These are phyloP conservation scores for Maudiozyma humilis DNA, from an alignment of 1,139 yeast genomes.

Conservation along the genomic window DNA sequence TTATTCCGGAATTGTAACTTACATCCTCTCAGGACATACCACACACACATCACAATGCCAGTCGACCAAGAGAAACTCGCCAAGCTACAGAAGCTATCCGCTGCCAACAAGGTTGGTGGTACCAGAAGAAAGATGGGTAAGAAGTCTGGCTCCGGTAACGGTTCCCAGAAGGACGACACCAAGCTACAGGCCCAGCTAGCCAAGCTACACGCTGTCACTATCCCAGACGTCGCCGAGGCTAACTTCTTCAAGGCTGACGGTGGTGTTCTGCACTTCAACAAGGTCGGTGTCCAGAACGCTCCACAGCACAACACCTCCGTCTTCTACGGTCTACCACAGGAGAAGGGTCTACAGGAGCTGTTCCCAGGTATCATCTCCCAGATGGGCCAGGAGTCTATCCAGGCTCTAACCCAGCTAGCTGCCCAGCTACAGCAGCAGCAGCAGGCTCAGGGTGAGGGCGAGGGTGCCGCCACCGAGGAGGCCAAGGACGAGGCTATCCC, in stretches of 20 bases:
- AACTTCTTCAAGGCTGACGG: slow-evolving; percentile 97
- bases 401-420: slow-evolving; percentile 83
- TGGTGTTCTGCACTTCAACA: slow-evolving; percentile 89
- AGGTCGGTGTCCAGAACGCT: slow-evolving; percentile 93
- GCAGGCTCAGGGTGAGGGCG: slow-evolving; percentile 28
- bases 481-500: slow-evolving; percentile 65
- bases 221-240: slow-evolving; percentile 92
- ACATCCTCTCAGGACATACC: background rate
- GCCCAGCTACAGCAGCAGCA: slow-evolving; percentile 59
- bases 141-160: slow-evolving; percentile 35
- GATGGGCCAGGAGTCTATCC: slow-evolving; percentile 93
- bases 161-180: slow-evolving; percentile 65
- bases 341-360: slow-evolving; percentile 86
- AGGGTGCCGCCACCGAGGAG: slow-evolving; percentile 26
- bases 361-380: slow-evolving; percentile 94
- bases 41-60: slow-evolving; percentile 43
- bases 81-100: slow-evolving; percentile 66
- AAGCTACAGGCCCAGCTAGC: slow-evolving; percentile 86
- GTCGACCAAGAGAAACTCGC: slow-evolving; percentile 86
- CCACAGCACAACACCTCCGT: slow-evolving; percentile 89
- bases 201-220: slow-evolving; percentile 83
- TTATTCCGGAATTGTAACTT: background rate
- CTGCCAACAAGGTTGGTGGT: slow-evolving; percentile 79
- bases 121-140: slow-evolving; percentile 75
- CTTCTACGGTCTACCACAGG: slow-evolving; percentile 93